Percentiles rank a stretch among this genome's conserved stretches.
Evolutionary conservation across 2,329 filamentous ascomycete species (phyloP).

Genomic region (Cladosporium sphaerospermum): DNA sequence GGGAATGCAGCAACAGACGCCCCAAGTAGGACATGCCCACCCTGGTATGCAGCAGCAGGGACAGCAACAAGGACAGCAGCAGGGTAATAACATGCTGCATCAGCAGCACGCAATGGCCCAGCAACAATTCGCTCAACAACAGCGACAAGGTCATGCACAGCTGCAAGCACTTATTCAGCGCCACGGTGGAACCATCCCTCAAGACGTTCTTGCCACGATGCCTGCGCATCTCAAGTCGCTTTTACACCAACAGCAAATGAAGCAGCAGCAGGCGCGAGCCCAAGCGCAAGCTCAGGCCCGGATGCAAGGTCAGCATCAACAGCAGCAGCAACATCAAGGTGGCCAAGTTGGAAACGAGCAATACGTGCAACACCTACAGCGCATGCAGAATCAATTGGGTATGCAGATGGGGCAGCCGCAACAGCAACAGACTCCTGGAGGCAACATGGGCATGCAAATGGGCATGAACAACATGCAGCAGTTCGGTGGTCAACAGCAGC

Average conservation of each 20-base stretch:
- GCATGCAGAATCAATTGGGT: constrained; percentile 22
- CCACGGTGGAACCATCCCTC: constrained; percentile 17
- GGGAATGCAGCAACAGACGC: constrained; percentile 5
- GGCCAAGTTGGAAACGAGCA: constrained; percentile 17
- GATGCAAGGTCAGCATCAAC: constrained; percentile 10
- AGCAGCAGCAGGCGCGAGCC: constrained; percentile 27
- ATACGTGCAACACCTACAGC: constrained; percentile 21
- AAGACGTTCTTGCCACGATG: constrained; percentile 7
- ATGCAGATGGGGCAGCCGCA: constrained; percentile 12
- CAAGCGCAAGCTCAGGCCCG: constrained; percentile 17
- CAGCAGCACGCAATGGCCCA: constrained; percentile 8
- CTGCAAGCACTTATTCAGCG: constrained; percentile 12
- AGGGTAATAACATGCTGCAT: constrained; percentile 21
- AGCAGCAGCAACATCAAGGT: constrained; percentile 12
- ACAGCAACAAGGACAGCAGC: constrained; percentile 26
- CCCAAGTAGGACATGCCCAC: constrained; percentile 23
- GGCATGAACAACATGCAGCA: constrained; percentile 14
- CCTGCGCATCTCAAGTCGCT: constrained; percentile 26
- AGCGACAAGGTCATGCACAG: constrained; percentile 13
- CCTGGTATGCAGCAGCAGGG: constrained; percentile 15
- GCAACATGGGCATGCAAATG: constrained; percentile 12
- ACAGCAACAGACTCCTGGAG: constrained; percentile 11
- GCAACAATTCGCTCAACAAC: constrained; percentile 5
- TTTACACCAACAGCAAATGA: constrained; percentile 30
- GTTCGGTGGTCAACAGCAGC: constrained; percentile 17